Conservation (phyloP, 2,329 filamentous ascomycete genomes). For the Aspergillus sp. region DNA sequence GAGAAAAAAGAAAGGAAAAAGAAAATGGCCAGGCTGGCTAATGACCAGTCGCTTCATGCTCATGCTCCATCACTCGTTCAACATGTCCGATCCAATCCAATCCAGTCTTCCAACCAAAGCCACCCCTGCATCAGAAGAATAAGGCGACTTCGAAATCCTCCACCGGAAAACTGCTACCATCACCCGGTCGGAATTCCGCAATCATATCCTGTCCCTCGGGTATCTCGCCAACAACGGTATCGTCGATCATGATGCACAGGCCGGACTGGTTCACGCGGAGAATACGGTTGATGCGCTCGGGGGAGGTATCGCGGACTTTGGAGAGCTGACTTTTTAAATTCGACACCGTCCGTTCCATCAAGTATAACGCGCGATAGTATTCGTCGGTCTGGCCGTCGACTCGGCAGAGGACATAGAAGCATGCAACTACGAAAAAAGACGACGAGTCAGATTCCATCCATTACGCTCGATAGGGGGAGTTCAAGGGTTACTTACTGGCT, state of each 20-base stretch:
- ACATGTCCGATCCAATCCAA: too few species aligned
- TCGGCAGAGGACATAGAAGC: neutral
- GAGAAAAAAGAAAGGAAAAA: too few species aligned
- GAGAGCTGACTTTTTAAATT: conserved; percentile 71
- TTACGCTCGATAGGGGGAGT: too few species aligned
- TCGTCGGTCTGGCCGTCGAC: conserved; percentile 48
- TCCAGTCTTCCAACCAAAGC: too few species aligned
- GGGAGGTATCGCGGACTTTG: conserved; percentile 21
- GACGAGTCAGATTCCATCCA: too few species aligned
- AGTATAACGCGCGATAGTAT: conserved; percentile 78
- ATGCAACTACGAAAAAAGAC: neutral
- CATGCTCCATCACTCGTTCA: too few species aligned
- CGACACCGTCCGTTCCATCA: conserved; percentile 68
- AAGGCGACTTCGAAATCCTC: neutral
- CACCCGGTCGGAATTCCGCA: conserved; percentile 41
- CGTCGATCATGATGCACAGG: conserved; percentile 78
- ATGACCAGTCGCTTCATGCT: too few species aligned
- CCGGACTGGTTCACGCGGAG: conserved; percentile 69
- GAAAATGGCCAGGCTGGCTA: too few species aligned
- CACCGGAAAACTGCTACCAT: neutral
- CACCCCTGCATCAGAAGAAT: neutral
- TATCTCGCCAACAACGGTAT: conserved; percentile 76
- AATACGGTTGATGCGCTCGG: neutral
- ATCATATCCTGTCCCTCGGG: conserved; percentile 85
- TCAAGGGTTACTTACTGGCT: neutral